Evolutionary conservation across 371 early-diverging fungal genomes (phyloP).

Genomic region (Mucor sp.): DNA sequence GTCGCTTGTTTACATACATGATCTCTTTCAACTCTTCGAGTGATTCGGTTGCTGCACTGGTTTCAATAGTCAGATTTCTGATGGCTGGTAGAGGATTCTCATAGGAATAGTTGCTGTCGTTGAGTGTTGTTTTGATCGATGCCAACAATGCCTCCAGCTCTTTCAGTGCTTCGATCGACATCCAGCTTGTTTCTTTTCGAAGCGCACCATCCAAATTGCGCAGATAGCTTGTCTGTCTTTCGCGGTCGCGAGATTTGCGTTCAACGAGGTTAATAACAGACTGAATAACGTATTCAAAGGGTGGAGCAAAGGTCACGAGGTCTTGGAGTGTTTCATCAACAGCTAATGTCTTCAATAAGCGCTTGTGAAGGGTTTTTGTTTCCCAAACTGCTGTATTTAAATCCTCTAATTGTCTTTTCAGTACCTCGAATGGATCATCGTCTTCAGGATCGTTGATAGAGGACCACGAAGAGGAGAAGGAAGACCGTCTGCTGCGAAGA

Average conservation of each 20-base stretch:
- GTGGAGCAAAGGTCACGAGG: conserved; percentile 42
- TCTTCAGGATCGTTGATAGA: conserved; percentile 43
- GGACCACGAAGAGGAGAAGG: conserved; percentile 46
- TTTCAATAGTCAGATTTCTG: conserved; percentile 42
- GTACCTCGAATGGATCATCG: conserved; percentile 52
- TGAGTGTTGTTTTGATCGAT: conserved; percentile 36
- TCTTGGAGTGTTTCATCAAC: conserved; percentile 42
- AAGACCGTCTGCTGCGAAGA: conserved; percentile 41
- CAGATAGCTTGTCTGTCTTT: conserved; percentile 45
- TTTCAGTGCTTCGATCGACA: conserved; percentile 38
- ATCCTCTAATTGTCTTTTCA: conserved; percentile 52
- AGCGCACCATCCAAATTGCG: conserved; percentile 41
- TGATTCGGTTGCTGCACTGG: conserved; percentile 45
- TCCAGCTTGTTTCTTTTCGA: conserved; percentile 42
- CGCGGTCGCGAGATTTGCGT: conserved; percentile 47
- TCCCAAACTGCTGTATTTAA: conserved; percentile 51
- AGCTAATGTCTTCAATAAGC: conserved; percentile 43
- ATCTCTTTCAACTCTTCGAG: conserved; percentile 55
- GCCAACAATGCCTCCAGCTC: conserved; percentile 40
- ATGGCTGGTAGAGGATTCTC: conserved; percentile 47
- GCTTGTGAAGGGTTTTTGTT: conserved; percentile 53
- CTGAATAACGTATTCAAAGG: conserved; percentile 48
- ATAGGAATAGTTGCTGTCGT: conserved; percentile 39
- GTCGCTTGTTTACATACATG: conserved; percentile 55
- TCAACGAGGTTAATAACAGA: conserved; percentile 48